These are phyloP conservation scores for Termitomyces sp. DNA, from an alignment of 768 basidiomycete genomes.

Conservation along the genomic window DNA sequence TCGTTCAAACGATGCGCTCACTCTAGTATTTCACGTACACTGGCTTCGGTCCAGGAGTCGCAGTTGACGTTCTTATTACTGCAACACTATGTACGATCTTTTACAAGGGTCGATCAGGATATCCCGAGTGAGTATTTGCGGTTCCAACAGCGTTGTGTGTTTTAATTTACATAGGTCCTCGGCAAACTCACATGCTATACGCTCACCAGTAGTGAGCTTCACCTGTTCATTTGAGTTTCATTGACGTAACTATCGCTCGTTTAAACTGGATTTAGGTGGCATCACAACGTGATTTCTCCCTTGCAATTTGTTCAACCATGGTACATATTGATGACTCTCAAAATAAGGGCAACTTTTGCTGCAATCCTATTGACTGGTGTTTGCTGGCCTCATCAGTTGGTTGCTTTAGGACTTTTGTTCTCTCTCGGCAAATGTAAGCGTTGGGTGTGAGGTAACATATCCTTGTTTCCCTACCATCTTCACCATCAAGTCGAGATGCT, in stretches of 20 bases:
- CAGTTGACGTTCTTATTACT: neutral
- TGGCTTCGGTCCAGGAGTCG: neutral
- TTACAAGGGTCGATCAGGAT: neutral
- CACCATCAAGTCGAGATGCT: neutral
- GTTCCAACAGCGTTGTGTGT: neutral
- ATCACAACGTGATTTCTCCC: neutral
- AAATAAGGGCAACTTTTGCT: neutral
- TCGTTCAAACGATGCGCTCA: neutral
- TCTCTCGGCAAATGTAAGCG: constrained; percentile 3
- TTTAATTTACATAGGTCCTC: neutral
- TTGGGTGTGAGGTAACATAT: neutral
- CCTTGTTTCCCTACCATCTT: neutral
- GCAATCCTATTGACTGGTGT: neutral
- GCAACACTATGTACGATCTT: neutral
- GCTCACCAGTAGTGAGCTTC: constrained; percentile 1
- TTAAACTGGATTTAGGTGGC: neutral
- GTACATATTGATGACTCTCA: neutral
- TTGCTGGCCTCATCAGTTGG: neutral
- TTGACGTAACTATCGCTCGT: neutral
- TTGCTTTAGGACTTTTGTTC: neutral
- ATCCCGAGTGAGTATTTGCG: neutral
- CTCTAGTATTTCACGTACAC: neutral
- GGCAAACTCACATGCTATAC: constrained; percentile 3
- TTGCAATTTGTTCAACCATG: neutral
- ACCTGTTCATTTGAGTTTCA: neutral